Conservation (phyloP, 2,329 filamentous ascomycete species). For the Beauveria asiatica region DNA sequence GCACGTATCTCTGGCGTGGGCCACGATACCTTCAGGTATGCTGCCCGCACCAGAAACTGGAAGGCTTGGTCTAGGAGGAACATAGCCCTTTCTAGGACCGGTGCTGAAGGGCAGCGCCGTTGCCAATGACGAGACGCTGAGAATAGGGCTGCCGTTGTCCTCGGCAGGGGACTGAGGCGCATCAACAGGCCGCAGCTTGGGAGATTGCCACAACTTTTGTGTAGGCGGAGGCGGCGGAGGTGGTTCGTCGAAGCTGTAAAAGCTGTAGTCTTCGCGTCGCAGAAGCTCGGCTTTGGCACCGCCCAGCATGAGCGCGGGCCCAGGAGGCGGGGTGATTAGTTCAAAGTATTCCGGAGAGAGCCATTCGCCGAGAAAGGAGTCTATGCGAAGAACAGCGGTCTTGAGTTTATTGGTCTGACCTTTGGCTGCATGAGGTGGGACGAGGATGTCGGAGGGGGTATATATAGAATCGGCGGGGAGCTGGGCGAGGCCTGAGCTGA, state of each 20-base stretch:
- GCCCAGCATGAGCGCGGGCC: conserved; percentile 78
- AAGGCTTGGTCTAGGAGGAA: conserved; percentile 71
- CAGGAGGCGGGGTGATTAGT: conserved; percentile 79
- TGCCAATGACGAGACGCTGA: conserved; percentile 23
- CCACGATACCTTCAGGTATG: conserved; percentile 81
- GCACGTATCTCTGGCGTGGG: conserved; percentile 83
- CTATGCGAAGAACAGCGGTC: conserved; percentile 65
- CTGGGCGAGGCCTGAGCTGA: conserved; percentile 75
- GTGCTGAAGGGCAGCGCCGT: conserved; percentile 25
- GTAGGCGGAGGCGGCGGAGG: conserved; percentile 16
- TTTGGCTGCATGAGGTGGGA: conserved; percentile 23
- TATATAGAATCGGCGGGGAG: conserved; percentile 25
- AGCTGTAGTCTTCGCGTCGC: conserved; percentile 60
- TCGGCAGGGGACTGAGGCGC: conserved; percentile 15
- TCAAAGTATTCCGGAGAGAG: conserved; percentile 89
- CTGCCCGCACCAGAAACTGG: conserved; percentile 71
- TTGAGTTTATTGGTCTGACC: conserved; percentile 28
- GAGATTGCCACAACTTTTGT: conserved; percentile 3
- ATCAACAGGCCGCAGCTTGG: conserved; percentile 9
- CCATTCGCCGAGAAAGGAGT: conserved; percentile 95
- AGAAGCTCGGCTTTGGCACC: conserved; percentile 82
- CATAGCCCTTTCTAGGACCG: conserved; percentile 45
- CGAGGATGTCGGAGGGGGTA: conserved; percentile 26
- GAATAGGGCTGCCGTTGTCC: conserved; percentile 19
- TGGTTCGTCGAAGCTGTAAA: conserved; percentile 24